Conservation (phyloP, 164 flowering plant species). For the Vitis cinerea region DNA sequence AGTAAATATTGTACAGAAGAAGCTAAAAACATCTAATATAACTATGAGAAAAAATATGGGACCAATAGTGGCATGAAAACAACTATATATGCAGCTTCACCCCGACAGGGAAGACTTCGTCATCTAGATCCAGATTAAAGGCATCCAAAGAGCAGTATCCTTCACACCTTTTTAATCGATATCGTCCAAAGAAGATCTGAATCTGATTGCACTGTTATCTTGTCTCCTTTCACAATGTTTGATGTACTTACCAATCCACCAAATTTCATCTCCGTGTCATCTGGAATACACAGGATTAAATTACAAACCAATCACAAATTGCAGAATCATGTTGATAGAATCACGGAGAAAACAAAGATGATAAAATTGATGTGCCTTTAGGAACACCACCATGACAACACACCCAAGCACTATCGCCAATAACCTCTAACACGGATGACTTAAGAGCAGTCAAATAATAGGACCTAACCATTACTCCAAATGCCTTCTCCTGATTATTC, state of each 20-base stretch:
- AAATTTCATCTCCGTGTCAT: slow-evolving; percentile 70
- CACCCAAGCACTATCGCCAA: background rate
- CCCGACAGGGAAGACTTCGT: no score
- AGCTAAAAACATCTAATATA: background rate
- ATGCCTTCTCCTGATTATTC: background rate
- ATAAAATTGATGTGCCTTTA: background rate
- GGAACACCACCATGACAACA: background rate
- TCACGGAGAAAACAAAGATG: background rate
- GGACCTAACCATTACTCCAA: background rate
- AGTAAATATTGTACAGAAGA: background rate
- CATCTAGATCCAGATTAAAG: no score
- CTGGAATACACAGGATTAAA: slow-evolving; percentile 39
- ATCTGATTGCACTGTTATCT: slow-evolving; percentile 70
- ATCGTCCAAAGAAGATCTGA: slow-evolving; percentile 94
- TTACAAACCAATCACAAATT: background rate
- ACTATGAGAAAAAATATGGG: background rate
- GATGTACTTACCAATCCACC: slow-evolving; percentile 90
- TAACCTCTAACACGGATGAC: background rate
- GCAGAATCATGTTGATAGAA: background rate
- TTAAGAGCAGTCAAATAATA: background rate
- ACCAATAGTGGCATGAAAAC: background rate
- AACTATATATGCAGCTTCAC: background rate
- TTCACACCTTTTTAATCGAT: slow-evolving; percentile 49
- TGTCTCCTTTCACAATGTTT: slow-evolving; percentile 63
- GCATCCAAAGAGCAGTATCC: no score